Base-by-base conservation (phyloP, 305 asterid species). In the Withania somnifera region DNA sequence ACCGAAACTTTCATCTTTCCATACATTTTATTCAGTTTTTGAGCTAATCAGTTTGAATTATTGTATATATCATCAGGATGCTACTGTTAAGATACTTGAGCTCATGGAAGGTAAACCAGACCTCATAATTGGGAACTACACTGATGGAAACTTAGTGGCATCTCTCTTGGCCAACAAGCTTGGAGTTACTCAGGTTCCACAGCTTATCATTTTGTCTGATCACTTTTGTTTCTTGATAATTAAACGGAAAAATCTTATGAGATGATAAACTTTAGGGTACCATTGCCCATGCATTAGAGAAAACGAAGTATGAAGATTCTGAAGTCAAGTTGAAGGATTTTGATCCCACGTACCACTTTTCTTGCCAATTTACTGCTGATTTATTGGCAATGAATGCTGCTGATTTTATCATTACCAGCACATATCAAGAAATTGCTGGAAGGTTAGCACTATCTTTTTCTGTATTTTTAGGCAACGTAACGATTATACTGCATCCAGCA, bases 201-300 rank as follows among this genome's bases (percentile, higher is more conserved):
- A 51, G 68, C 85, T 73, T 11, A 10, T 73, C 56, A 26, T 22
- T 30, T 50, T 22, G 10, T 6, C 11, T 66, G 14, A 36, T 1
- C 56, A 32, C 3, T 51, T 22, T 64, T 57, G 52, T 64, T 58
- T 40, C 6, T 30, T 42, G 52, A 36, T 66, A 11, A 52, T 54
- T 61, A 54, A 15, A 20, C 0, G 6, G 66, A 54, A 36, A 32
- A n/a, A 47, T 19, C 77, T 52, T 24, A 63, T 24, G 51, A 20
- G 45, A 56, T 69, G 51, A 47, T 15, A 56, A 50, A 71, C 26
- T 67, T 34, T 58, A 91, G 97, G 94, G 92, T 66, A 93, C 96
- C 68, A 93, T 93, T 84, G 97, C 97, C 77, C 97, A 93, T 89
- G 97, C 97, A 75, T 82, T 93, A 87, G 97, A 93, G 89, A 91